These are phyloP conservation scores for Dichomitus squalens DNA, from an alignment of 1,284 basidiomycete species.

Conservation along the genomic window DNA sequence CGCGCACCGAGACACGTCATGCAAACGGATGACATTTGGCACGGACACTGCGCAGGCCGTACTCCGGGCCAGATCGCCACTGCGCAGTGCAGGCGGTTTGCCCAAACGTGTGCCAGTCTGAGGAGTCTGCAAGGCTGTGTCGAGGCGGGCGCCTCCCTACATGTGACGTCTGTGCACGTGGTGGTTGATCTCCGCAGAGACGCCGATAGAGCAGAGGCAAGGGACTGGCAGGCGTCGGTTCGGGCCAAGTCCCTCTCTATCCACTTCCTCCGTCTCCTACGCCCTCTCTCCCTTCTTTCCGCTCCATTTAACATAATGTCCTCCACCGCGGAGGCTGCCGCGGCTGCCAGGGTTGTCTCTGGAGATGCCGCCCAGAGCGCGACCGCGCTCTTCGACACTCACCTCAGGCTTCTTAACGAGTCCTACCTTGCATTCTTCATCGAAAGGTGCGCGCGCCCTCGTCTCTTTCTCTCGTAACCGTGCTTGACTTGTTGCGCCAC, in stretches of 20 bases:
- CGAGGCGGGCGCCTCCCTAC: neutral
- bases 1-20: too few species aligned
- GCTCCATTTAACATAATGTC: constrained; percentile 13
- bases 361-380: constrained; percentile 47
- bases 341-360: constrained; percentile 10
- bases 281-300: neutral
- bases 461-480: constrained; percentile 10
- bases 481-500: constrained; percentile 15
- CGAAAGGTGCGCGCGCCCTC: constrained; percentile 63
- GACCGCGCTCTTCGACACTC: constrained; percentile 68
- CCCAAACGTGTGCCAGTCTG: neutral
- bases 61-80: neutral
- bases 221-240: neutral
- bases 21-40: too few species aligned
- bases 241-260: neutral
- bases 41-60: neutral
- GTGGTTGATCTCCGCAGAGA: constrained; percentile 19
- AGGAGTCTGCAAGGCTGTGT: too few species aligned
- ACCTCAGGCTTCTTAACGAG: constrained; percentile 70
- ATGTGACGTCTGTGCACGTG: constrained; percentile 26
- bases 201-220: neutral
- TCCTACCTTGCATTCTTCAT: constrained; percentile 83
- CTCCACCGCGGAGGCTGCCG: constrained; percentile 17
- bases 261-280: constrained; percentile 3
- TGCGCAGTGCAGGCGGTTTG: neutral